Percentiles rank a stretch among this genome's conserved stretches.
Conservation (phyloP, 768 basidiomycete species). For the Suillus subalutaceus region DNA sequence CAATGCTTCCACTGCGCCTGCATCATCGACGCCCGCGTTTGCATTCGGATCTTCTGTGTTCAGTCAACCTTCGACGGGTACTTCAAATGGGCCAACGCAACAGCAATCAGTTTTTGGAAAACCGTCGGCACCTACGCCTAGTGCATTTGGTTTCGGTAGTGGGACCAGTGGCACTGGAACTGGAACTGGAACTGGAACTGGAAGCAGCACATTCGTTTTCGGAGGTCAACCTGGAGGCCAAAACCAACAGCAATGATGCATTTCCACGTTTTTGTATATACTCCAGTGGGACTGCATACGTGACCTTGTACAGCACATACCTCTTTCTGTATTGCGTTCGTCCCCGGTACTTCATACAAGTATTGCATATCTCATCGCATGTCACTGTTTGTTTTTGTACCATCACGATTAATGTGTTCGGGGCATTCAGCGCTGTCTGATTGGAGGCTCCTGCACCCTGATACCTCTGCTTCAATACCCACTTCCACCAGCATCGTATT, state of each 20-base stretch:
- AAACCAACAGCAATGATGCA: conserved; percentile 34
- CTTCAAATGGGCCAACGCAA: conserved; percentile 15
- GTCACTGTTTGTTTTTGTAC: conserved; percentile 5
- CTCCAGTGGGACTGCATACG: neutral
- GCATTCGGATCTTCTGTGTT: neutral
- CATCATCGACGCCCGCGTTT: conserved; percentile 14
- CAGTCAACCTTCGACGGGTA: neutral
- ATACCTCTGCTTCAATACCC: neutral
- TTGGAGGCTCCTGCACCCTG: neutral
- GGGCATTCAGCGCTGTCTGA: neutral
- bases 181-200: conserved; percentile 5
- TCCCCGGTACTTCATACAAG: neutral
- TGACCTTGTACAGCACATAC: conserved; percentile 3
- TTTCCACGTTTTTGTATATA: neutral
- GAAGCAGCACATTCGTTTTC: conserved; percentile 16
- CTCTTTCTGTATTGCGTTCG: neutral
- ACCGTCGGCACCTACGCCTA: conserved; percentile 24
- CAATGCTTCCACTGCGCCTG: conserved; percentile 6
- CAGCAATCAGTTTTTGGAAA: conserved; percentile 30
- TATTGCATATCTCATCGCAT: conserved; percentile 2
- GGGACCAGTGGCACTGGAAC: conserved; percentile 23
- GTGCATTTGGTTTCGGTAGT: conserved; percentile 37
- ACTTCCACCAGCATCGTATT: neutral
- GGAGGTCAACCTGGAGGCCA: conserved; percentile 23
- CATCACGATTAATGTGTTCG: neutral